Conservation (phyloP, 192 early-diverging fungal genomes). For the Mortierella alpina region DNA sequence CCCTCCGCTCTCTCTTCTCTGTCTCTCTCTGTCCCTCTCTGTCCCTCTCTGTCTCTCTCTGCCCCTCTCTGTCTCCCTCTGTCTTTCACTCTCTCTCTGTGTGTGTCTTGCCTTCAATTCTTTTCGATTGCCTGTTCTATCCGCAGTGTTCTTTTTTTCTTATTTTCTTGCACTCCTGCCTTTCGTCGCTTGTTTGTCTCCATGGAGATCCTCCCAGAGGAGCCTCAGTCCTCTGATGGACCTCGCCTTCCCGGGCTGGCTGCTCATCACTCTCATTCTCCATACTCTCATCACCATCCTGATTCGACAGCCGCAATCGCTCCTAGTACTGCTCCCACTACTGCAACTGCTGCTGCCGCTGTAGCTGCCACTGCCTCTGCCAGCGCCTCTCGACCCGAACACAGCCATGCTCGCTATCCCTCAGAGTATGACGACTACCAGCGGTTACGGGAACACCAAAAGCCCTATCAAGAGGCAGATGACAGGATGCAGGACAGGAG, state of each 20-base stretch:
- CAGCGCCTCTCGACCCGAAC: not conserved
- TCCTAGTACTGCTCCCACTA: not conserved
- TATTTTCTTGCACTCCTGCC: not conserved
- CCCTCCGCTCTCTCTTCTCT: not conserved
- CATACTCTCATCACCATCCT: not conserved
- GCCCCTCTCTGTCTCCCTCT: not conserved
- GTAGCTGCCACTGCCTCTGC: not conserved
- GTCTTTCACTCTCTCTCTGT: not conserved
- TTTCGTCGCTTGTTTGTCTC: not conserved
- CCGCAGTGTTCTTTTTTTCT: not conserved
- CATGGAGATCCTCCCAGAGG: constrained; percentile 19
- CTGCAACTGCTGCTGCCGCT: not conserved
- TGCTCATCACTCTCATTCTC: not conserved
- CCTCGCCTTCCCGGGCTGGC: constrained; percentile 1
- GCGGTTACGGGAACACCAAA: not conserved
- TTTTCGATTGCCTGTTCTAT: not conserved
- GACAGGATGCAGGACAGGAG: too few relatives aligned
- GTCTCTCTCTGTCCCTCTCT: not conserved
- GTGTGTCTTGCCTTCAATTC: not conserved
- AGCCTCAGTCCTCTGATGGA: constrained; percentile 13
- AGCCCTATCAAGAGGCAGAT: not conserved
- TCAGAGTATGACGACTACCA: not conserved
- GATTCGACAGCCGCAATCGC: not conserved
- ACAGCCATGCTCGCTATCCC: not conserved
- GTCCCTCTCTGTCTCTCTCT: not conserved